Conservation (phyloP, 1,284 basidiomycete genomes). For the Puccinia coronata region DNA sequence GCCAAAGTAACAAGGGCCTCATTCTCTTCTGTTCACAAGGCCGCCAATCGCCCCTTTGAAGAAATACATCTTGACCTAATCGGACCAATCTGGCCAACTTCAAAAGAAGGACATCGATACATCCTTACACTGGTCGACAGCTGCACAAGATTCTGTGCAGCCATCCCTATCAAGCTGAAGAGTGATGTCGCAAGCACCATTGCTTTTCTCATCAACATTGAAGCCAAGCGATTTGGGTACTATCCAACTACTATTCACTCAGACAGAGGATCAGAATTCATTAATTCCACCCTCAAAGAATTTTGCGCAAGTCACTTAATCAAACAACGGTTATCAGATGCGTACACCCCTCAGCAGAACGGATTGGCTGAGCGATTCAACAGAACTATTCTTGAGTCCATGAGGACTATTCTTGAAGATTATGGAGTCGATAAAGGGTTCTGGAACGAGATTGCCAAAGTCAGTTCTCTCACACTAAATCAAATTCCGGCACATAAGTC, state of each 20-base stretch:
- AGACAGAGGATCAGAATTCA: not conserved
- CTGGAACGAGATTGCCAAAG: not conserved
- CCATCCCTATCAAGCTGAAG: not conserved
- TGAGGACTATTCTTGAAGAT: not conserved
- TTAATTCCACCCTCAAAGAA: not conserved
- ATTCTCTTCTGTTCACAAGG: no score
- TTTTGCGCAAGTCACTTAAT: not conserved
- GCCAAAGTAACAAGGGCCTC: no score
- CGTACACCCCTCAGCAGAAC: conserved; percentile 15
- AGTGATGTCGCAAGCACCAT: not conserved
- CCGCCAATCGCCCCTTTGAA: no score
- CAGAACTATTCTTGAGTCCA: not conserved
- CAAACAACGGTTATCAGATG: not conserved
- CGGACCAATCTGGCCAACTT: not conserved
- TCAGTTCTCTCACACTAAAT: not conserved
- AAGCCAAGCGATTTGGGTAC: not conserved
- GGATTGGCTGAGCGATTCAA: not conserved
- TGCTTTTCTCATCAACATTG: not conserved
- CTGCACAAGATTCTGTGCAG: not conserved
- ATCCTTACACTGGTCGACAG: not conserved
- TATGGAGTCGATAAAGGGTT: not conserved
- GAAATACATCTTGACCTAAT: no score
- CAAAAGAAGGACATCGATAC: not conserved
- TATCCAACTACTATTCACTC: not conserved
- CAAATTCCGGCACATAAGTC: not conserved